Base-by-base conservation (phyloP, 1,284 basidiomycete genomes). In the Salmacisia buchloeana region DNA sequence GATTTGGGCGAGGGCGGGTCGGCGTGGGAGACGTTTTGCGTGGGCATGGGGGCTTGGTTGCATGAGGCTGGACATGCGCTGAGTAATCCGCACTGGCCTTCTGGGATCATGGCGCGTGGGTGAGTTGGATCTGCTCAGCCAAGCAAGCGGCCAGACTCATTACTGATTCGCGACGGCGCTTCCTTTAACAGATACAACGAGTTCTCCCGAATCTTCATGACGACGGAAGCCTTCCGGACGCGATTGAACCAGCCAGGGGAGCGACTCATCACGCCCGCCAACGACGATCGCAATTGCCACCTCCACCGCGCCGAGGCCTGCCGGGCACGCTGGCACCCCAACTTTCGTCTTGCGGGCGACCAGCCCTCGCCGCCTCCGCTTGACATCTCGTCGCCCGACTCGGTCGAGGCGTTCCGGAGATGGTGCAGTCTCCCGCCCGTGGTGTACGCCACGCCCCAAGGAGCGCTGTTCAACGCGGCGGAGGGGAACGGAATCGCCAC, bases 131-230 rank as follows among this genome's bases (percentile, higher is more conserved):
- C 36, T 38, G 10, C 12, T 38, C 36, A 12, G 36, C n/a, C 36
- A 12, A 12, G 12, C n/a, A 38, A 10, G 36, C n/a, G 36, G n/a
- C 12, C 36, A 12, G 12, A 38, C 36, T 38, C 36, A 38, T 12
- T 12, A 38, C n/a, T n/a, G n/a, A n/a, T n/a, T n/a, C n/a, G n/a
- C n/a, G n/a, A n/a, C n/a, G n/a, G n/a, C n/a, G n/a, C n/a, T n/a
- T n/a, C n/a, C n/a, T 46, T 23, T 46, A 12, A 46, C n/a, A 52
- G 72, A 3, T 73, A 73, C 35, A 58, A 67, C 4, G 72, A 73
- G 43, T 73, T 64, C 60, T 69, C 70, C 41, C 64, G 72, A 0
- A 70, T 70, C 6, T 73, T 73, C 46, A 73, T 69, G 72, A 73
- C 72, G 9, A 63, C 70, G 3, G 71, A 72, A 31, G 66, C 21